phyloP scores from a whole-genome alignment of 2,329 filamentous ascomycete species.

The Sarocladium kiliense region DNA sequence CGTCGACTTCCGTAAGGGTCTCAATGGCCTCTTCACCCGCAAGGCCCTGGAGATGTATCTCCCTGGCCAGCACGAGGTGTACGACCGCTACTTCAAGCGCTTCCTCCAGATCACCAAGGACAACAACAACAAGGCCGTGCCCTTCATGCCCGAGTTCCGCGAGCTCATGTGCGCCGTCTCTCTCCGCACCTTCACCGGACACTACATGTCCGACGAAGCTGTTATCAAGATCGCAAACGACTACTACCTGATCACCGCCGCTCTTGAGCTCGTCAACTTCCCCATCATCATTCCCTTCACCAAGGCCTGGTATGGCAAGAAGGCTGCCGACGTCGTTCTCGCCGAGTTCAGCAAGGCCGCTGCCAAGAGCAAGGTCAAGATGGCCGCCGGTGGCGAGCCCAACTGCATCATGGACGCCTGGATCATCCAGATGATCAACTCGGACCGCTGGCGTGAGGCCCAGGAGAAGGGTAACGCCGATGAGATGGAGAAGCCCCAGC shows the following conservation, averaged over 20 bases:
- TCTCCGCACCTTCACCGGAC: conserved; percentile 92
- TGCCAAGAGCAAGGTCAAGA: conserved; percentile 86
- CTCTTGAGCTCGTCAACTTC: conserved; percentile 96
- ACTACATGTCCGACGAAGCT: conserved; percentile 86
- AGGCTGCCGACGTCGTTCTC: conserved; percentile 87
- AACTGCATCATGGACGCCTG: conserved; percentile 95
- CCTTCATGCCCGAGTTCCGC: conserved; percentile 89
- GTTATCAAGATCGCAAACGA: conserved; percentile 94
- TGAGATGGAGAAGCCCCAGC: conserved; percentile 71
- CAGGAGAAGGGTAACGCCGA: conserved; percentile 69
- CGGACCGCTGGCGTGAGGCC: conserved; percentile 73
- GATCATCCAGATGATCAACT: conserved; percentile 84
- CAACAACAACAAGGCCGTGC: conserved; percentile 65
- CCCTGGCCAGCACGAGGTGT: conserved; percentile 87
- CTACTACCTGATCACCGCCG: conserved; percentile 94
- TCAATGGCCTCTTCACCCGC: conserved; percentile 92
- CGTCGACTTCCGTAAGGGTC: conserved; percentile 93
- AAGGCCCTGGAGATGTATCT: conserved; percentile 83
- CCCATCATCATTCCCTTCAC: conserved; percentile 93
- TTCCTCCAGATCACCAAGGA: conserved; percentile 74
- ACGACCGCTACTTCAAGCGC: conserved; percentile 76
- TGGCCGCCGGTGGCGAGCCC: conserved; percentile 80
- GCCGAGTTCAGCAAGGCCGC: conserved; percentile 86
- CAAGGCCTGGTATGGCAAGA: conserved; percentile 96
- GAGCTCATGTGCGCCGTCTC: conserved; percentile 94